Evolutionary conservation across 108 stramenopile genomes (phyloP), one percentile per base, ranked within the genome.

Genomic region (Pseudonitzschia pungens): DNA sequence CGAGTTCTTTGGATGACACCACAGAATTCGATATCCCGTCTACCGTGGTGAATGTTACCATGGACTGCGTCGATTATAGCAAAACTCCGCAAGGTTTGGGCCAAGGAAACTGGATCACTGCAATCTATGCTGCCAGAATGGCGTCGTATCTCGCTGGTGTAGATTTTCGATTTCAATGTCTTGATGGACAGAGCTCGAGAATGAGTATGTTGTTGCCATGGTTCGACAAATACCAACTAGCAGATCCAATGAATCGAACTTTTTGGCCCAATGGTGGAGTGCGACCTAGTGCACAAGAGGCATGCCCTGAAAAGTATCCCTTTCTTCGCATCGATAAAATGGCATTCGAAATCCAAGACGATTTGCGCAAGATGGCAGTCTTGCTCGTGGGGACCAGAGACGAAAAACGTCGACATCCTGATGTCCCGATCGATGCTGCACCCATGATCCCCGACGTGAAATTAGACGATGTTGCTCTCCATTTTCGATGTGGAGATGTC

Each of bases 401-500:
- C 48, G 33, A 50, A 20, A 26, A 21, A 42, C 52, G 50, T n/a
- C 50, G 36, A 21, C 64, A 72, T 64, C 64, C 72, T 18, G 72
- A 62, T 65, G 40, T 51, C 21, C 55, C 72, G 6, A 21, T 67
- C 12, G 66, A 67, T 50, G 66, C 43, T 41, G 45, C 40, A 57
- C 74, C 75, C 20, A 36, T 76, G 1, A 57, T 75, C 11, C 73
- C 70, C 12, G 60, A 53, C 59, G 42, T 72, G 9, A 42, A 51
- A 18, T 26, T 81, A 29, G 81, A 81, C 71, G 81, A 81, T 31
- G 81, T 74, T 31, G 81, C 59, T 0, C 66, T 81, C 55, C 81
- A 81, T 51, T 81, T 81, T 70, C 81, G 81, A 18, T 81, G 81
- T 62, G 81, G 81, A 22, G 81, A 81, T 73, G 59, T 81, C 28